Conservation (phyloP, 2,329 filamentous ascomycete species). For the Diplodia corticola region DNA sequence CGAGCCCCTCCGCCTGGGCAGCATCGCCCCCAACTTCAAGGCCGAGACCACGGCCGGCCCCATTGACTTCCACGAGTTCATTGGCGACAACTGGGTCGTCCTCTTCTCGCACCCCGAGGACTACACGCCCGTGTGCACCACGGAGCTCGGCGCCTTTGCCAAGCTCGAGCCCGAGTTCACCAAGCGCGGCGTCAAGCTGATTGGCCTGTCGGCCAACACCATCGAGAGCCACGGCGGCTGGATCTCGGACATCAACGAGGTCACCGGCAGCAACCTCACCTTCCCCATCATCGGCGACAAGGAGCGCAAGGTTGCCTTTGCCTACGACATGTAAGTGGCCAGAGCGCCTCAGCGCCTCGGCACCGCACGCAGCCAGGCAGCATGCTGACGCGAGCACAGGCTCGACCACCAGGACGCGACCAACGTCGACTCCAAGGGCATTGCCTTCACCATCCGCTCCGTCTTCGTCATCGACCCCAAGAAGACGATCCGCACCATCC, state of each 20-base stretch:
- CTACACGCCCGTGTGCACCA: slow-evolving; percentile 94
- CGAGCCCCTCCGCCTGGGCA: slow-evolving; percentile 62
- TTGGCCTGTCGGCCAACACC: slow-evolving; percentile 83
- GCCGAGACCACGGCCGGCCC: slow-evolving; percentile 76
- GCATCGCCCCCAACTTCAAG: slow-evolving; percentile 76
- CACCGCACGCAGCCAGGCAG: too few relatives aligned
- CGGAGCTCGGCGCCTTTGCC: slow-evolving; percentile 89
- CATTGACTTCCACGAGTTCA: slow-evolving; percentile 81
- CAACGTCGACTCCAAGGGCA: slow-evolving; percentile 60
- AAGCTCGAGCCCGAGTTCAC: slow-evolving; percentile 86
- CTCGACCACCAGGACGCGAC: slow-evolving; percentile 58
- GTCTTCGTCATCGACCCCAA: slow-evolving; percentile 93
- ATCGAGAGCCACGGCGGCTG: slow-evolving; percentile 80
- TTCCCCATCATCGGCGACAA: slow-evolving; percentile 55
- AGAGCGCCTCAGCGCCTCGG: slow-evolving; percentile 32
- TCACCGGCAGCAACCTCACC: slow-evolving; percentile 45
- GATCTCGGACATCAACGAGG: slow-evolving; percentile 72
- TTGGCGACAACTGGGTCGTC: slow-evolving; percentile 76
- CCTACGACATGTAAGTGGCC: slow-evolving; percentile 49
- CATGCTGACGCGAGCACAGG: slow-evolving; percentile 24
- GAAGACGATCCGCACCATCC: slow-evolving; percentile 92
- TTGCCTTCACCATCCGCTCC: slow-evolving; percentile 90
- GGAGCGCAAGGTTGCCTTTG: slow-evolving; percentile 49
- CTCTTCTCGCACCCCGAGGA: slow-evolving; percentile 84
- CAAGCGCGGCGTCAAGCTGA: slow-evolving; percentile 85